Evolutionary conservation across 495 filamentous ascomycete species (phyloP).

Genomic region (Penicillium flavigenum): DNA sequence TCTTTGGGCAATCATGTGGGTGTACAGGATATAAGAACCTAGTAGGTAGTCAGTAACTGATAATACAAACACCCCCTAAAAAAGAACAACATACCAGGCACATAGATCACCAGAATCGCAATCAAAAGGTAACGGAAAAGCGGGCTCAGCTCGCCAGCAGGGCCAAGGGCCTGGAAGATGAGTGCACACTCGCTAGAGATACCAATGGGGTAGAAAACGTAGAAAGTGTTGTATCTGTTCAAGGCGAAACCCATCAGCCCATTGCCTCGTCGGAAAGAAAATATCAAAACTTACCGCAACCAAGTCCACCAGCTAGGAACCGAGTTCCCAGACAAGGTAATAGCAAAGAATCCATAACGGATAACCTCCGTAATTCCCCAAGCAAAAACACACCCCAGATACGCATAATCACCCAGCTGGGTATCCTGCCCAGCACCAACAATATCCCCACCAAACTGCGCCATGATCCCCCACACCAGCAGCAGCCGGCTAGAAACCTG

Average conservation of each 20-base stretch:
- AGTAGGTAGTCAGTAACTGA: conserved; percentile 22
- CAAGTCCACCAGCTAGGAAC: conserved; percentile 69
- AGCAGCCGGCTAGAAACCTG: conserved; percentile 82
- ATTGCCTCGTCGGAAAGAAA: neutral
- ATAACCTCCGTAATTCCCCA: conserved; percentile 87
- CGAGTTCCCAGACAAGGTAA: conserved; percentile 58
- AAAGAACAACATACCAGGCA: conserved; percentile 64
- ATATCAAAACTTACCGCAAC: conserved; percentile 54
- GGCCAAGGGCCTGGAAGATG: conserved; percentile 62
- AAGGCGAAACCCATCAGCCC: conserved; percentile 10
- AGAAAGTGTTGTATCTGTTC: conserved; percentile 83
- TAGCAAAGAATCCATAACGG: conserved; percentile 83
- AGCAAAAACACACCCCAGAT: conserved; percentile 58
- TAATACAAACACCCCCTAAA: neutral
- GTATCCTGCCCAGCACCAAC: conserved; percentile 25
- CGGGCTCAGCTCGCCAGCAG: conserved; percentile 51
- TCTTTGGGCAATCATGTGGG: conserved; percentile 90
- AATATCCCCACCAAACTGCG: conserved; percentile 50
- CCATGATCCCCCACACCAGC: conserved; percentile 78
- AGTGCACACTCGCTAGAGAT: conserved; percentile 82
- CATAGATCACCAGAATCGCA: conserved; percentile 67
- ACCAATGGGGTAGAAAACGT: conserved; percentile 86
- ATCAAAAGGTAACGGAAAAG: conserved; percentile 60
- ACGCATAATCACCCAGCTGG: conserved; percentile 43
- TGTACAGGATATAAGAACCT: conserved; percentile 87